phyloP scores from a whole-genome alignment of 306 rosid species.

The Cicer bijugum region DNA sequence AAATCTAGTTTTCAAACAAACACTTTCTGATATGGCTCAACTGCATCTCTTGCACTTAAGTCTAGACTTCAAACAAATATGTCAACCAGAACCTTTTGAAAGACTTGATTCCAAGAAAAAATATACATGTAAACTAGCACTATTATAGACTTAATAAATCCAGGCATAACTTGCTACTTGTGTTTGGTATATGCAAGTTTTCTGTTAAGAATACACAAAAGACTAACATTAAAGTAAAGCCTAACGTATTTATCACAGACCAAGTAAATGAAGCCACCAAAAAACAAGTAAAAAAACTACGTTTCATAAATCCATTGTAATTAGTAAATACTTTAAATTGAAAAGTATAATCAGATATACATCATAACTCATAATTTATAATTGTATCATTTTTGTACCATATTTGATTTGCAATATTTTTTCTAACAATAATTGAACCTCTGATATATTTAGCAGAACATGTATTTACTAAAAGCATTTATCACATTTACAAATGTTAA shows the following conservation, averaged over 20 bases:
- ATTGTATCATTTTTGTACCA: background rate
- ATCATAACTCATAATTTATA: background rate
- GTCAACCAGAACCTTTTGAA: background rate
- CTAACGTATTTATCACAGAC: background rate
- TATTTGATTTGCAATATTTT: conserved; percentile 4
- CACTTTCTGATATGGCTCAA: conserved; percentile 14
- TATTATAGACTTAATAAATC: background rate
- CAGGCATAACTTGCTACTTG: conserved; percentile 1
- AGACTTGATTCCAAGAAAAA: conserved; percentile 12
- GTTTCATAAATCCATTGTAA: background rate
- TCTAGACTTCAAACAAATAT: conserved; percentile 8
- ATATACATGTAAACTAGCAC: conserved; percentile 9
- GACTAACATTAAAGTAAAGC: conserved; percentile 14
- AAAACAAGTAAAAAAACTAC: background rate
- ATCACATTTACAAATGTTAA: conserved; percentile 22
- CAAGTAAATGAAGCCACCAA: background rate
- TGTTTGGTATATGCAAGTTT: conserved; percentile 17
- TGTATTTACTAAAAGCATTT: background rate
- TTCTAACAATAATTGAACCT: conserved; percentile 1
- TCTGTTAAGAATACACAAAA: background rate
- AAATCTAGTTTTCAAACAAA: conserved; percentile 8
- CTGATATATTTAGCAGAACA: background rate
- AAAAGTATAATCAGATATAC: background rate
- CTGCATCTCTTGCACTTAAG: conserved; percentile 14
- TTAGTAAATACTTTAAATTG: background rate